phyloP scores from a whole-genome alignment of 768 basidiomycete genomes.

The Neoboletus subvelutipes region DNA sequence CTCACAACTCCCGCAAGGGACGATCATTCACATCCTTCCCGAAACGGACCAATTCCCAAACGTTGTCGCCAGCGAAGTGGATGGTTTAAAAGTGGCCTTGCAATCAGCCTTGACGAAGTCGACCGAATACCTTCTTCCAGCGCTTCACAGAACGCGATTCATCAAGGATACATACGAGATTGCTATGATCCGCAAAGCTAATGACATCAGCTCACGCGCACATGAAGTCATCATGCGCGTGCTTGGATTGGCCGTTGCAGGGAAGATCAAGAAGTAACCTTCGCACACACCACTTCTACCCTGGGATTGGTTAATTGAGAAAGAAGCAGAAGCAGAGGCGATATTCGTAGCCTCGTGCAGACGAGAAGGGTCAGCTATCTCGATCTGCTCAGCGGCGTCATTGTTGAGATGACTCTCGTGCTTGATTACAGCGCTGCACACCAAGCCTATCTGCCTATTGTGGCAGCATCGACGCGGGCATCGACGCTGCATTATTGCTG shows the following conservation, averaged over 20 bases:
- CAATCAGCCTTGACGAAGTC: constrained; percentile 5
- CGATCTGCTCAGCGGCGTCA: background rate
- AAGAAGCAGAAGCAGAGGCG: constrained; percentile 92
- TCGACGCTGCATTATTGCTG: constrained; percentile 94
- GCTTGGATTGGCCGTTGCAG: constrained; percentile 70
- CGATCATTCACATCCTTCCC: constrained; percentile 68
- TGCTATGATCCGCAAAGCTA: constrained; percentile 71
- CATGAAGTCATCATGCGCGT: constrained; percentile 93
- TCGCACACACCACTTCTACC: constrained; percentile 54
- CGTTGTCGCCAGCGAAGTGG: background rate
- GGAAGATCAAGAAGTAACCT: constrained; percentile 47
- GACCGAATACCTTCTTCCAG: constrained; percentile 59
- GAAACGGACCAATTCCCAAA: constrained; percentile 26
- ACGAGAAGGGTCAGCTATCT: constrained; percentile 68
- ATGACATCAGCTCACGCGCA: constrained; percentile 82
- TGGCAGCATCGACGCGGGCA: constrained; percentile 82
- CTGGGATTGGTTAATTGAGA: constrained; percentile 85
- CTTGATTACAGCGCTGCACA: constrained; percentile 58
- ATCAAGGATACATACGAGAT: constrained; percentile 79
- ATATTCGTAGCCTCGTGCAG: constrained; percentile 90
- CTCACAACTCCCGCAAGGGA: constrained; percentile 46
- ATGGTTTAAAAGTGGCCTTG: constrained; percentile 10
- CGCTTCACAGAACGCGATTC: constrained; percentile 79
- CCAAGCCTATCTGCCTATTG: constrained; percentile 92
- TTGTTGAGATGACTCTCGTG: background rate